These are phyloP conservation scores for Pythium apleroticum DNA, from an alignment of 352 stramenopile species.

Conservation along the genomic window DNA sequence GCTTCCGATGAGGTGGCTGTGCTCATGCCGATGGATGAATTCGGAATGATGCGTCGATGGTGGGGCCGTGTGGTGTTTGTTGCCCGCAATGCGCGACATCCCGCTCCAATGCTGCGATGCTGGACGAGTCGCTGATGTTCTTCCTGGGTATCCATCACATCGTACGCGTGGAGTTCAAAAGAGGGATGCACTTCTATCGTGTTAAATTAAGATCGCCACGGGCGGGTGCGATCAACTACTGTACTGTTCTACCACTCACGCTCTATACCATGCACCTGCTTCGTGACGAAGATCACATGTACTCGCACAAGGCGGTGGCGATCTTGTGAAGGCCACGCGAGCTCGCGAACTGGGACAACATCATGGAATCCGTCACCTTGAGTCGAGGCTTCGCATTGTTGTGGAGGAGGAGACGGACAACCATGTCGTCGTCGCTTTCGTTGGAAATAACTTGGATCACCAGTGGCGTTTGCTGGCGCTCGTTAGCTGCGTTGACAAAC, in stretches of 20 bases:
- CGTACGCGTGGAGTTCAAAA: no score
- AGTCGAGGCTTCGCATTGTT: slow-evolving; percentile 47
- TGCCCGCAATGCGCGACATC: no score
- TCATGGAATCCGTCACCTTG: slow-evolving; percentile 44
- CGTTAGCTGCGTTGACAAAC: slow-evolving; percentile 51
- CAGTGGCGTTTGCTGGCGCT: slow-evolving; percentile 51
- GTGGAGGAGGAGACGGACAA: slow-evolving; percentile 49
- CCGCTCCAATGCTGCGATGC: no score
- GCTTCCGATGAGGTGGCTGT: no score
- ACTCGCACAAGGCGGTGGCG: slow-evolving; percentile 44
- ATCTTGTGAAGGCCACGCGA: slow-evolving; percentile 48
- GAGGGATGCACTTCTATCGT: slow-evolving; percentile 26
- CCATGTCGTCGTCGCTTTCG: slow-evolving; percentile 46
- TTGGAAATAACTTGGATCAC: slow-evolving; percentile 57
- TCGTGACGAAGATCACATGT: slow-evolving; percentile 37
- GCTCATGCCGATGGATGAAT: no score
- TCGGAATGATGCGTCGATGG: no score
- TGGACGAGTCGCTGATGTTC: no score
- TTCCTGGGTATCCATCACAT: no score
- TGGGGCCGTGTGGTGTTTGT: no score
- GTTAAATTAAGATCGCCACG: slow-evolving; percentile 20
- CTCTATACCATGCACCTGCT: not conserved
- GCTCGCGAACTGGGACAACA: slow-evolving; percentile 46
- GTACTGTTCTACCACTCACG: not conserved
- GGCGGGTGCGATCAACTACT: not conserved